These are phyloP conservation scores for Globisporangium polare DNA, from an alignment of 352 stramenopile species.

Conservation along the genomic window DNA sequence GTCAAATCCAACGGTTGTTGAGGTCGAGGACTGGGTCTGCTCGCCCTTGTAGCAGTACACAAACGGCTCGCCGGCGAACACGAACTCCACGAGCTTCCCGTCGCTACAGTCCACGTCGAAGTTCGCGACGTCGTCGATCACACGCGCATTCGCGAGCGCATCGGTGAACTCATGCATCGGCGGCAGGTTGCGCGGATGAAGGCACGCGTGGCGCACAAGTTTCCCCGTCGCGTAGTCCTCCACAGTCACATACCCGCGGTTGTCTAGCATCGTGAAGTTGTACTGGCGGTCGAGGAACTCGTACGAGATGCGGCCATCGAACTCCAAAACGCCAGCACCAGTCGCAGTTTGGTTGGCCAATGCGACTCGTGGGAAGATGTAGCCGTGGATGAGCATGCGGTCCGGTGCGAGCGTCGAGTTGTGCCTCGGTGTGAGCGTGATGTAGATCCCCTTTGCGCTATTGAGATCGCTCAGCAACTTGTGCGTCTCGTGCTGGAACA, in stretches of 20 bases:
- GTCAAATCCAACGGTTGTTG: not conserved
- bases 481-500: constrained; percentile 14
- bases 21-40: not conserved
- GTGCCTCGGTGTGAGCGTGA: constrained; percentile 13
- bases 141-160: constrained; percentile 22
- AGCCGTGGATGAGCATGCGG: constrained; percentile 2
- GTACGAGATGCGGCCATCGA: constrained; percentile 31
- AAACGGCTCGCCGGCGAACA: constrained; percentile 25
- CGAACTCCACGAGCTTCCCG: constrained; percentile 28
- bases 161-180: constrained; percentile 19
- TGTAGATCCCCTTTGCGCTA: constrained; percentile 5
- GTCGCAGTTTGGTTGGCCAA: not conserved
- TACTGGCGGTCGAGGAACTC: constrained; percentile 17
- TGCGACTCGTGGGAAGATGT: constrained; percentile 9
- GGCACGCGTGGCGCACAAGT: constrained; percentile 19
- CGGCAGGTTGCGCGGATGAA: constrained; percentile 20
- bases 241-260: constrained; percentile 21
- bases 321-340: constrained; percentile 12
- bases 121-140: constrained; percentile 21
- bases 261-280: constrained; percentile 32
- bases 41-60: constrained; percentile 18
- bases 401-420: constrained; percentile 3
- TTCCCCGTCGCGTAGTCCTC: constrained; percentile 10
- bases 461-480: constrained; percentile 5
- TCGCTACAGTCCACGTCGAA: constrained; percentile 14